A percentile compares a stretch with the other conserved stretches of the same genome.
These are phyloP conservation scores for Rhodotorula sp. DNA, from an alignment of 1,284 basidiomycete genomes.

Conservation along the genomic window DNA sequence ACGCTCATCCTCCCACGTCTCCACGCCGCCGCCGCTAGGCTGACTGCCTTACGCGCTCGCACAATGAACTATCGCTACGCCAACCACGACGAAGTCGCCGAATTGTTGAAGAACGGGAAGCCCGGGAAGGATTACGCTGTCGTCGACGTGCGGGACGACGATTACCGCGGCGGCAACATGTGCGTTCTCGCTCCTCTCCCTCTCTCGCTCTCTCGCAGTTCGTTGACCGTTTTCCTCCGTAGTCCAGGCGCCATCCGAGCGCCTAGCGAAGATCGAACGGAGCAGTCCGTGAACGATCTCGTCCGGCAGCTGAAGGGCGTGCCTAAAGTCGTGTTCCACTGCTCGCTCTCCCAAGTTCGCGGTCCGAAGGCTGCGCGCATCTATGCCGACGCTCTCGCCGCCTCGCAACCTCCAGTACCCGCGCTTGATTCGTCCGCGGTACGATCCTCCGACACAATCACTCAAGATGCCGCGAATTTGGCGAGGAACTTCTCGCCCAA, in stretches of 20 bases:
- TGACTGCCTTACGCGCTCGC: too few relatives aligned
- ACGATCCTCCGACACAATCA: not conserved
- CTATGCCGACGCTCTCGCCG: slow-evolving; percentile 46
- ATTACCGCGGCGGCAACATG: slow-evolving; percentile 50
- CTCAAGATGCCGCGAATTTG: not conserved
- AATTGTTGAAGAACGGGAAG: not conserved
- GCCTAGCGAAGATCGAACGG: slow-evolving; percentile 43
- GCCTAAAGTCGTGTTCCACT: slow-evolving; percentile 49
- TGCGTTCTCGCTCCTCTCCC: not conserved
- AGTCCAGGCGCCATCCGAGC: slow-evolving; percentile 43
- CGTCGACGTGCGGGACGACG: slow-evolving; percentile 46
- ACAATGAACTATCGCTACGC: slow-evolving; percentile 21
- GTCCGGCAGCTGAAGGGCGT: slow-evolving; percentile 42
- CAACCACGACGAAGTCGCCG: slow-evolving; percentile 18
- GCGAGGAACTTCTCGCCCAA: slow-evolving; percentile 22
- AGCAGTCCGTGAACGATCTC: slow-evolving; percentile 43
- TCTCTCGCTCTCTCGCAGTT: not conserved
- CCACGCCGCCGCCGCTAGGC: too few relatives aligned
- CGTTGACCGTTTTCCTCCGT: not conserved
- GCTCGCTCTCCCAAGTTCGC: slow-evolving; percentile 46
- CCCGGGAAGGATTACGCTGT: slow-evolving; percentile 6
- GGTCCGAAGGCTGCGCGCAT: slow-evolving; percentile 50
- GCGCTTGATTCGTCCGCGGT: not conserved
- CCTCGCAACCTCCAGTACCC: not conserved
- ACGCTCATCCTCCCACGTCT: too few relatives aligned